A percentile compares a stretch with the other conserved stretches of the same genome.
These are phyloP conservation scores for Lachnellula willkommii DNA, from an alignment of 2,329 filamentous ascomycete species.

Conservation along the genomic window DNA sequence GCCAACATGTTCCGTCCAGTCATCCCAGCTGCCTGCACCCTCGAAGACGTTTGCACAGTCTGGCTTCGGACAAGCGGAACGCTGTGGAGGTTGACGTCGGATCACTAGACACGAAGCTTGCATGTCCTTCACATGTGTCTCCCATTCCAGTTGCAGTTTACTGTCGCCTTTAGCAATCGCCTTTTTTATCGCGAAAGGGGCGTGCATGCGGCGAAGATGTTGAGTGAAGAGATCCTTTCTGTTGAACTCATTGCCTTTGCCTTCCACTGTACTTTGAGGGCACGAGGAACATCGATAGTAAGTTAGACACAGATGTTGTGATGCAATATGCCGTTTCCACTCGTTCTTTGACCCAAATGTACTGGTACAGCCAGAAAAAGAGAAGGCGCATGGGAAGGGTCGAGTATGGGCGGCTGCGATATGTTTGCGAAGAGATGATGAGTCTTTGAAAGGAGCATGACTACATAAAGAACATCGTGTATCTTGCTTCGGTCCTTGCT, in stretches of 20 bases:
- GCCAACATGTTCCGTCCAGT: constrained; percentile 88
- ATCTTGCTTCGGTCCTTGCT: constrained; percentile 49
- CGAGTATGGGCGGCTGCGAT: constrained; percentile 64
- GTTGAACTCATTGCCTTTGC: constrained; percentile 71
- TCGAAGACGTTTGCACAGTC: constrained; percentile 69
- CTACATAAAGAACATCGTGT: constrained; percentile 57
- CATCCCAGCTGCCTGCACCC: constrained; percentile 74
- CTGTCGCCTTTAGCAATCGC: constrained; percentile 52
- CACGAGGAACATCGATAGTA: constrained; percentile 62
- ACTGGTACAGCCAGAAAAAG: constrained; percentile 74
- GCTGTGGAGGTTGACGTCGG: constrained; percentile 63
- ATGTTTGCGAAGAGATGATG: constrained; percentile 60
- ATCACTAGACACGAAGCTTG: constrained; percentile 68
- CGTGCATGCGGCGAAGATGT: constrained; percentile 90
- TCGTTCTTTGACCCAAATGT: constrained; percentile 93
- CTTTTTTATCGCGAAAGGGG: constrained; percentile 59
- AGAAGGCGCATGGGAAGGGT: constrained; percentile 81
- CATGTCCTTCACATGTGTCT: constrained; percentile 62
- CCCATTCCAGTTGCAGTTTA: constrained; percentile 58
- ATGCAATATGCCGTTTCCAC: constrained; percentile 92
- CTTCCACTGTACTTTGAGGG: constrained; percentile 47
- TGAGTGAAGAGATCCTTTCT: constrained; percentile 95
- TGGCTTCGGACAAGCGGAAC: constrained; percentile 63
- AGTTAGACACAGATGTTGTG: constrained; percentile 73
- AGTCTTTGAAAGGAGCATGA: constrained; percentile 62